Conservation (phyloP, 2,329 filamentous ascomycete genomes). For the Ceratocystis ficicola region DNA sequence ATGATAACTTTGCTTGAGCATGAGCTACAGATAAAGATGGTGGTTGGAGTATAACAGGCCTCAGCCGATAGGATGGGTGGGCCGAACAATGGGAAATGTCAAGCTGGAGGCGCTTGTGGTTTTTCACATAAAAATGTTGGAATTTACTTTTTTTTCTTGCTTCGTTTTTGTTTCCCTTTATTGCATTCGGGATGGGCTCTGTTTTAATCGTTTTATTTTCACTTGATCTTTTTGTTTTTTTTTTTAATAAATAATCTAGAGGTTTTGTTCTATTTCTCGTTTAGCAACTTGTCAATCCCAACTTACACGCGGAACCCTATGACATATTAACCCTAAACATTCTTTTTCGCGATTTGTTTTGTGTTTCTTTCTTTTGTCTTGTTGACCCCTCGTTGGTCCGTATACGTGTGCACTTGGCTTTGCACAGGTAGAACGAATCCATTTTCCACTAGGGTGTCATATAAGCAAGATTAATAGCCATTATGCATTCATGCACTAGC, state of each 20-base stretch:
- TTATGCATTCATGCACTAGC: constrained; percentile 16
- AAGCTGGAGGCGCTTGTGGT: neutral
- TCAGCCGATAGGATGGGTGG: neutral
- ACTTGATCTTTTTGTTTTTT: neutral
- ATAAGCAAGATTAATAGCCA: constrained; percentile 9
- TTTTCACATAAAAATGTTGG: constrained; percentile 7
- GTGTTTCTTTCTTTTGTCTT: neutral
- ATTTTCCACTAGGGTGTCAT: neutral
- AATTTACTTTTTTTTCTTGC: constrained; percentile 8
- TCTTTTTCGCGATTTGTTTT: neutral
- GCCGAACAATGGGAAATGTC: neutral
- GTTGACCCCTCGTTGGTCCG: neutral
- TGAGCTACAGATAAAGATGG: neutral
- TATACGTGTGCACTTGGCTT: neutral
- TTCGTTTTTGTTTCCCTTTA: neutral
- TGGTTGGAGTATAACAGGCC: neutral
- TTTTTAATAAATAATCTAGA: neutral
- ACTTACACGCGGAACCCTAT: neutral
- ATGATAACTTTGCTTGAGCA: constrained; percentile 77
- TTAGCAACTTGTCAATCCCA: neutral
- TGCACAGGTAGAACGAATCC: neutral
- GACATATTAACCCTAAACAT: neutral
- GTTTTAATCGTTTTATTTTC: neutral
- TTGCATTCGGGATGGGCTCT: neutral
- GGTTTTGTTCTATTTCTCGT: neutral